Evolutionary conservation across 1,139 yeast species (phyloP), one percentile per base, ranked within the genome.

Genomic region (Nakaseomyces kungkrabaensis): DNA sequence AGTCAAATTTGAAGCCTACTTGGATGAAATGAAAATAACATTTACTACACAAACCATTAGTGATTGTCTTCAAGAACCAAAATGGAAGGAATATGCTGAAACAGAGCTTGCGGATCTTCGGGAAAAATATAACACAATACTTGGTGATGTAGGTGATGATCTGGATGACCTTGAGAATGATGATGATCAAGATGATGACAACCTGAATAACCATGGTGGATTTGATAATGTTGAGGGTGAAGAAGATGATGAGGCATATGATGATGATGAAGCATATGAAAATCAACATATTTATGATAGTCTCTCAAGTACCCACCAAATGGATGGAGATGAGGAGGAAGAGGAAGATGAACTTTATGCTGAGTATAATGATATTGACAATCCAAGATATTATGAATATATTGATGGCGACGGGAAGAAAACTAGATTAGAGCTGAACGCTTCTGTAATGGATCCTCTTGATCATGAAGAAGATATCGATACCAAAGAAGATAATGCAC

Each of bases 51-150:
- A 60, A 6, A 56, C 54, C 4, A 62, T 66, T 4, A 57, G 61
- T 49, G 58, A 59, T 6, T 63, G 63, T 49, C 53, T 71, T n/a
- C 59, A 66, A 40, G 70, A 80, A 52, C 81, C 76, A 24, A 72
- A 75, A 11, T 92, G 99, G 99, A 81, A 80, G 52, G 77, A 80
- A 49, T 92, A 90, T 67, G 96, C 90, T 13, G 84, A 85, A 50
- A 83, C 85, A 54, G 85, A 88, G 0, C 72, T 92, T 53, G 85
- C 86, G 52, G 95, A 87, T 62, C 88, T 95, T 1, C 77, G 98
- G 56, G 96, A 89, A 62, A 90, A 89, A 69, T 92, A 92, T 68
- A 92, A 92, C 68, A 90, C 96, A n/a, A 85, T 92, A 37, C 74
- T 92, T 34, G 97, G 98, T 10, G 96, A 95, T 33, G 69, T 73